A percentile compares a stretch with the other conserved stretches of the same genome.
Conservation (phyloP, 805 yeast genomes). For the Wickerhamiella alocasiicola region DNA sequence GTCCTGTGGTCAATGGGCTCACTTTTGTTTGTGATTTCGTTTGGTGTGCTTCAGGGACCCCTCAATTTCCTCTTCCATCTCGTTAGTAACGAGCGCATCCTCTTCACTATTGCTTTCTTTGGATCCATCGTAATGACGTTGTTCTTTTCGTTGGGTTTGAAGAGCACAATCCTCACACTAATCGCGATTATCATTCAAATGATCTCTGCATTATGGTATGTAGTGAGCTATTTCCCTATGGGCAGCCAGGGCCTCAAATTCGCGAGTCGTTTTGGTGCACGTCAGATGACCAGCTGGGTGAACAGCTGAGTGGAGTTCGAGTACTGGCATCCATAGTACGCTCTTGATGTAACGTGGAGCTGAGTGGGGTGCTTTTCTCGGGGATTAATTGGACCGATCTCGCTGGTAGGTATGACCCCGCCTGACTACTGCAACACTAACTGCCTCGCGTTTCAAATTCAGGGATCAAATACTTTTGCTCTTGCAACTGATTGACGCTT, state of each 20-base stretch:
- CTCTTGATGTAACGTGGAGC: no score
- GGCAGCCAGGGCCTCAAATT: conserved; percentile 67
- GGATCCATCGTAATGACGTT: conserved; percentile 69
- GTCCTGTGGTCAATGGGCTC: conserved; percentile 81
- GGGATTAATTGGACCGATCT: no score
- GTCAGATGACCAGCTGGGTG: conserved; percentile 37
- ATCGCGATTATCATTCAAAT: conserved; percentile 65
- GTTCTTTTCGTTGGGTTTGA: conserved; percentile 58
- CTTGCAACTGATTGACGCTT: no score
- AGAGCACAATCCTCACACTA: conserved; percentile 64
- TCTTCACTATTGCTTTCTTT: conserved; percentile 71
- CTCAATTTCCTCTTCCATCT: conserved; percentile 64
- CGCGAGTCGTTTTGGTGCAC: conserved; percentile 44
- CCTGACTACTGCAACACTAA: no score
- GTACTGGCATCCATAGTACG: no score
- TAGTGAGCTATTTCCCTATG: conserved; percentile 88
- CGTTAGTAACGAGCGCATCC: conserved; percentile 58
- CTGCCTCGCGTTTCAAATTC: no score
- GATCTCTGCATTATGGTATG: conserved; percentile 79
- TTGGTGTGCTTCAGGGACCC: conserved; percentile 90
- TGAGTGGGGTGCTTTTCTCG: no score
- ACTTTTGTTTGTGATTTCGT: conserved; percentile 69
- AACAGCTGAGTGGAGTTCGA: conserved; percentile 23
- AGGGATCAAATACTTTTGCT: no score
- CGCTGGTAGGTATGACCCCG: no score